Evolutionary conservation across 2,329 filamentous ascomycete species (phyloP).

Genomic region (Boeremia exigua): DNA sequence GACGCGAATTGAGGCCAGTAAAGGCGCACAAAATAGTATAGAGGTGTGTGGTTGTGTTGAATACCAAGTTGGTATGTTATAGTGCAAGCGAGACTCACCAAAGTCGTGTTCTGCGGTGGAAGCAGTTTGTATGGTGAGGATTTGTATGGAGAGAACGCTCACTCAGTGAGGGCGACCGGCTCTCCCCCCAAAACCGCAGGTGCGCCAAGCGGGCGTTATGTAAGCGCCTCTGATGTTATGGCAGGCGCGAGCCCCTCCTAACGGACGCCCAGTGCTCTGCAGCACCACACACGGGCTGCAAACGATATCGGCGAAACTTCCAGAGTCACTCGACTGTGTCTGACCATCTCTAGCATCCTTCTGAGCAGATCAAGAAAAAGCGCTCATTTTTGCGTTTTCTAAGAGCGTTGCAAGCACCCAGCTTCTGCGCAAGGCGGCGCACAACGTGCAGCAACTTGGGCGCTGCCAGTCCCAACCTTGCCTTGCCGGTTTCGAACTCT

Average conservation of each 20-base stretch:
- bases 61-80: constrained; percentile 18
- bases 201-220: constrained; percentile 9
- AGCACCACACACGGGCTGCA: constrained; percentile 23
- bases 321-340: background rate
- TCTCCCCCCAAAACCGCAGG: constrained; percentile 1
- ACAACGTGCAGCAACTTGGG: constrained; percentile 9
- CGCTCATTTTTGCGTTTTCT: background rate
- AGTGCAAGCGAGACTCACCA: constrained; percentile 44
- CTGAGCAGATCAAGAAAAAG: background rate
- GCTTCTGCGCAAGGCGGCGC: constrained; percentile 9
- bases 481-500: constrained; percentile 12
- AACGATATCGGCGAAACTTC: constrained; percentile 11
- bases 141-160: constrained; percentile 32
- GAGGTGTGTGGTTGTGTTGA: constrained; percentile 35
- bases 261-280: constrained; percentile 20
- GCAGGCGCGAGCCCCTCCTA: constrained; percentile 18
- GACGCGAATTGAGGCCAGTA: constrained; percentile 39
- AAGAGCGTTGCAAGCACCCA: background rate
- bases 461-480: constrained; percentile 13
- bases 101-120: constrained; percentile 33
- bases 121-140: constrained; percentile 23
- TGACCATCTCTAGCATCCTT: background rate
- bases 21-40: constrained; percentile 42
- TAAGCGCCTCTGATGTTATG: constrained; percentile 18
- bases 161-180: constrained; percentile 7